These are phyloP conservation scores for Skeletonema grethae DNA, from an alignment of 108 stramenopile species.

Conservation along the genomic window DNA sequence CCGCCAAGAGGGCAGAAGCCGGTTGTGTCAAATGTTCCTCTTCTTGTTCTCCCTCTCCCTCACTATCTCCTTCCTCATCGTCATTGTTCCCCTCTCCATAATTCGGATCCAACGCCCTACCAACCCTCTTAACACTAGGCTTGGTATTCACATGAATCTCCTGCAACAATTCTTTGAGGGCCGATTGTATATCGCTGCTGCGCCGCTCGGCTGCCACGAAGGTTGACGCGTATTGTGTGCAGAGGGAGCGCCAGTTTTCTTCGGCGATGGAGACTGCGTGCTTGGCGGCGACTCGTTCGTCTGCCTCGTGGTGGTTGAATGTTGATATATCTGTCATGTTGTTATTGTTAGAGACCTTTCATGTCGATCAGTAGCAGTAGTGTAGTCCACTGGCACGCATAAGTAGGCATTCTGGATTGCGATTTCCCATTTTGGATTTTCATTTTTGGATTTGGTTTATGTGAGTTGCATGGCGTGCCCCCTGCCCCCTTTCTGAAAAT, in stretches of 20 bases:
- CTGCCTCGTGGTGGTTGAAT: conserved; percentile 42
- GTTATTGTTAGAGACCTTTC: not conserved
- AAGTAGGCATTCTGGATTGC: no score
- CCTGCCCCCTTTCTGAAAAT: no score
- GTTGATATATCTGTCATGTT: conserved; percentile 5
- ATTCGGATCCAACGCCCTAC: conserved; percentile 64
- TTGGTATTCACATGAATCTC: conserved; percentile 39
- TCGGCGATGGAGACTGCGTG: conserved; percentile 72
- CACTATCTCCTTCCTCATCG: conserved; percentile 59
- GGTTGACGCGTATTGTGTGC: conserved; percentile 77
- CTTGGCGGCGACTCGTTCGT: conserved; percentile 76
- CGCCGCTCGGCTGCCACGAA: conserved; percentile 88
- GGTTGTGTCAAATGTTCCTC: conserved; percentile 10
- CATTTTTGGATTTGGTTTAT: not conserved
- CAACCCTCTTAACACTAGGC: conserved; percentile 53
- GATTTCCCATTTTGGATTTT: not conserved
- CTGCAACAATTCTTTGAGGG: conserved; percentile 60
- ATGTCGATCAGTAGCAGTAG: no score
- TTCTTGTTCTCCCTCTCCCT: conserved; percentile 44
- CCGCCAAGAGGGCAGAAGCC: conserved; percentile 52
- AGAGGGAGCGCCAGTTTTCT: conserved; percentile 72
- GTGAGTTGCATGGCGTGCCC: no score
- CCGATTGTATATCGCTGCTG: conserved; percentile 54
- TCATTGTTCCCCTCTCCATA: conserved; percentile 52
- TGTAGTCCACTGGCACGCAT: no score